A percentile compares a stretch with the other conserved stretches of the same genome.
These are phyloP conservation scores for Platanus orientalis DNA, from an alignment of 164 flowering plant genomes.

Conservation along the genomic window DNA sequence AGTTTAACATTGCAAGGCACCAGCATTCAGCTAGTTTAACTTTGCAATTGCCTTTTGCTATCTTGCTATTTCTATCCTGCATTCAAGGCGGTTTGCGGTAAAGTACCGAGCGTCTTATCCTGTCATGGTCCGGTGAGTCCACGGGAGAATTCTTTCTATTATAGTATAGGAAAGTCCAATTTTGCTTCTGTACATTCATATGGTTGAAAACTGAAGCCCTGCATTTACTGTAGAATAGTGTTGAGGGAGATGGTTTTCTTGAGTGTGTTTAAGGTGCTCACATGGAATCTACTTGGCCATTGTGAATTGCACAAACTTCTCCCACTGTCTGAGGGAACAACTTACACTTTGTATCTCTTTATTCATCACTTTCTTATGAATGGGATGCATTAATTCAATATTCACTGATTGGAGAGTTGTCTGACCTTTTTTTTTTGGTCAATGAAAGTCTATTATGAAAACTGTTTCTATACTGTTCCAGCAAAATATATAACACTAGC, in stretches of 20 bases:
- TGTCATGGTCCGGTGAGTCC: background rate
- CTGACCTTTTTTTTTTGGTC: no score
- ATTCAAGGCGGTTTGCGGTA: background rate
- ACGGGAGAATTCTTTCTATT: constrained; percentile 2
- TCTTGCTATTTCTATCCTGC: background rate
- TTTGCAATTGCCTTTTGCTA: background rate
- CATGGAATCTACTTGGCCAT: background rate
- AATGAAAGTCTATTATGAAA: background rate
- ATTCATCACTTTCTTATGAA: background rate
- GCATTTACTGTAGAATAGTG: constrained; percentile 23
- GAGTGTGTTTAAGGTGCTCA: background rate
- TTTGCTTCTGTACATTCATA: constrained; percentile 23
- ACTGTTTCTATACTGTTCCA: background rate
- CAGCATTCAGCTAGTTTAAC: constrained; percentile 15
- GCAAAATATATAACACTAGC: no score
- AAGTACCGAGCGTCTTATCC: constrained; percentile 4
- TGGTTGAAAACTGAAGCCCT: constrained; percentile 19
- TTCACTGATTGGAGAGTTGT: background rate
- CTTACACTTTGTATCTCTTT: no score
- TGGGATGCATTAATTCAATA: background rate
- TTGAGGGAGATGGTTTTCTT: constrained; percentile 4
- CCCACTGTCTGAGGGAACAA: background rate
- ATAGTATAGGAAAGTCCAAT: constrained; percentile 13
- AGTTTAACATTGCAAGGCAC: constrained; percentile 1
- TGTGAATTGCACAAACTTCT: background rate